Evolutionary conservation across 2,329 filamentous ascomycete genomes (phyloP), one percentile per base, ranked within the genome.

Genomic region (Talaromyces sp.): DNA sequence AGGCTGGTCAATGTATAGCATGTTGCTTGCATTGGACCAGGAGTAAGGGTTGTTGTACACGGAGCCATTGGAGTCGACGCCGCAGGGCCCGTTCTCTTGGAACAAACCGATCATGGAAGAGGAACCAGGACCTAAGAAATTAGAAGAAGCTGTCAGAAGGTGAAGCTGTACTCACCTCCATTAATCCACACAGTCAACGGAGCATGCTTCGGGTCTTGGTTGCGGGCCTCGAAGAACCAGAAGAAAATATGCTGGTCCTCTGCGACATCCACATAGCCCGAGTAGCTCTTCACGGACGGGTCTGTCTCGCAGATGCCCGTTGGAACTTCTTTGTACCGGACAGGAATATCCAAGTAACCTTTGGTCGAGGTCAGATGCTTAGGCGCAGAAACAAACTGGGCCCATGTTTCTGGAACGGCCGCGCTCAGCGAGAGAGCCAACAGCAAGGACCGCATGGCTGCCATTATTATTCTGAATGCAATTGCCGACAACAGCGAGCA

Each of bases 1-100:
- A 10, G 85, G 88, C 71, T 90, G 84, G 67, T 91, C 87, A 65
- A 90, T 82, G 72, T 88, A 90, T 15, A 89, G 80, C 80, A 89
- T 83, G 67, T 88, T 88, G 65, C 80, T 82, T n/a, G 81, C 78
- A 66, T 83, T 83, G 63, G 84, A 86, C 81, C 84, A 88, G 1
- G 84, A 84, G 71, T 82, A 83, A 0, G 75, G 72, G 65, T 83
- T 84, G 62, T 77, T 64, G 8, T 73, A 74, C 1, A 81, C 79
- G 42, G 69, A 73, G n/a, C 71, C 60, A 67, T 84, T 74, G 1
- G 73, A 72, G 30, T 76, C 71, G 57, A 76, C 68, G 54, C 78
- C 74, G 59, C 78, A 81, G 9, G 78, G 75, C 1, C 77, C 78
- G 62, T 80, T 76, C 63, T 80, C 78, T 64, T 77, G 70, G 59